phyloP scores from a whole-genome alignment of 2,329 filamentous ascomycete genomes.

The Geoglossum cookeanum region DNA sequence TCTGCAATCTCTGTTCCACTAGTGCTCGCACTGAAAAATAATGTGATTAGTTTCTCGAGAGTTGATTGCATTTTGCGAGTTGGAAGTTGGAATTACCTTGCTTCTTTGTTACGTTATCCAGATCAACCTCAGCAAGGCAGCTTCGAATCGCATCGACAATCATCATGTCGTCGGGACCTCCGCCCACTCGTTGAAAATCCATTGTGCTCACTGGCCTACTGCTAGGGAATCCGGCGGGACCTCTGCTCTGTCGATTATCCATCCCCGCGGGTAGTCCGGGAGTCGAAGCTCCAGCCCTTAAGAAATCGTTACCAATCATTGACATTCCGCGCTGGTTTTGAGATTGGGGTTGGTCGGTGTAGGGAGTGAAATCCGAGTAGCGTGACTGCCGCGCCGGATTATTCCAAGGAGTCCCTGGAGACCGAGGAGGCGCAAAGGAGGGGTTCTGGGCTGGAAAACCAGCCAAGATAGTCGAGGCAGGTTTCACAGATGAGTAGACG shows the following conservation, averaged over 20 bases:
- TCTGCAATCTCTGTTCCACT: constrained; percentile 84
- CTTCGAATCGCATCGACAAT: constrained; percentile 73
- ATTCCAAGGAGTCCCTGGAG: constrained; percentile 47
- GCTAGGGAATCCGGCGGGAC: constrained; percentile 25
- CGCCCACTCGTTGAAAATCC: constrained; percentile 36
- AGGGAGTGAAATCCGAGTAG: constrained; percentile 20
- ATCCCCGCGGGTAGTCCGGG: not conserved
- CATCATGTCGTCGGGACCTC: constrained; percentile 55
- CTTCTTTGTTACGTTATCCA: constrained; percentile 98
- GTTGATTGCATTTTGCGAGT: not conserved
- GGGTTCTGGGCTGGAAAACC: constrained; percentile 41
- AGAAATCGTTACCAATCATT: constrained; percentile 7
- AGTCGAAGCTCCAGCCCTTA: constrained; percentile 24
- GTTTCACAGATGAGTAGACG: constrained; percentile 73
- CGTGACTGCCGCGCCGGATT: constrained; percentile 19
- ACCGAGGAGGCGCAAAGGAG: constrained; percentile 62
- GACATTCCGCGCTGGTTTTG: constrained; percentile 18
- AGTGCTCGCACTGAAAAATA: constrained; percentile 44
- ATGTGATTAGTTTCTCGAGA: constrained; percentile 10
- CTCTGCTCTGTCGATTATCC: constrained; percentile 24
- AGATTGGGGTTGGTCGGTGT: not conserved
- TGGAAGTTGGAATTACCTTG: constrained; percentile 35
- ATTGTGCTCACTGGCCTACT: constrained; percentile 32
- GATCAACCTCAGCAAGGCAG: constrained; percentile 71
- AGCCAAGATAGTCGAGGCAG: constrained; percentile 69